phyloP scores from a whole-genome alignment of 148 eudicot genomes.

The Rhododendron simsii region DNA sequence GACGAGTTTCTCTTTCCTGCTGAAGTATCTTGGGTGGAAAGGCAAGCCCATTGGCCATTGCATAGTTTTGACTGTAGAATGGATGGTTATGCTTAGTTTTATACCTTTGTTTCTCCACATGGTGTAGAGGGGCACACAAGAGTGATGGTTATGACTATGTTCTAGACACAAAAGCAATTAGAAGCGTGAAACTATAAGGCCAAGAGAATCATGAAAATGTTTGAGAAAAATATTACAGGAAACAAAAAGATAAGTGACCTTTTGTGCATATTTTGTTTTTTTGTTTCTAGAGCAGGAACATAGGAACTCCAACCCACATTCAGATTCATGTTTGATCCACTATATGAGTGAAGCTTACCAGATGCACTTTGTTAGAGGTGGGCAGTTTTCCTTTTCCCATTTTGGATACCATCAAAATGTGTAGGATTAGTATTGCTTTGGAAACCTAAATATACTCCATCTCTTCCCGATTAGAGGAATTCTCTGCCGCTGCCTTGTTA shows the following conservation, averaged over 20 bases:
- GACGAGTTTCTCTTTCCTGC: not conserved
- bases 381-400: not conserved
- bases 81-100: not conserved
- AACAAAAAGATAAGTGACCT: not conserved
- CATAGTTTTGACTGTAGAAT: not conserved
- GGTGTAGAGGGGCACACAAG: not conserved
- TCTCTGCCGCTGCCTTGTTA: not conserved
- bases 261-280: not conserved
- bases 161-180: not conserved
- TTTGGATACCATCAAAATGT: not conserved
- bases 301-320: not conserved
- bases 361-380: not conserved
- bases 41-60: not conserved
- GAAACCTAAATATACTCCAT: not conserved
- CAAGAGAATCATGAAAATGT: not conserved
- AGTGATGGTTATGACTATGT: not conserved
- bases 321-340: not conserved
- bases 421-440: not conserved
- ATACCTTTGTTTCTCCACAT: not conserved
- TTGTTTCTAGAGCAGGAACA: not conserved
- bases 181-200: not conserved
- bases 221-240: not conserved
- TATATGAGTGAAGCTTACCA: not conserved
- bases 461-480: not conserved
- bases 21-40: not conserved